Base-by-base conservation (phyloP, 2,329 filamentous ascomycete genomes). In the Xylariaceae sp. region DNA sequence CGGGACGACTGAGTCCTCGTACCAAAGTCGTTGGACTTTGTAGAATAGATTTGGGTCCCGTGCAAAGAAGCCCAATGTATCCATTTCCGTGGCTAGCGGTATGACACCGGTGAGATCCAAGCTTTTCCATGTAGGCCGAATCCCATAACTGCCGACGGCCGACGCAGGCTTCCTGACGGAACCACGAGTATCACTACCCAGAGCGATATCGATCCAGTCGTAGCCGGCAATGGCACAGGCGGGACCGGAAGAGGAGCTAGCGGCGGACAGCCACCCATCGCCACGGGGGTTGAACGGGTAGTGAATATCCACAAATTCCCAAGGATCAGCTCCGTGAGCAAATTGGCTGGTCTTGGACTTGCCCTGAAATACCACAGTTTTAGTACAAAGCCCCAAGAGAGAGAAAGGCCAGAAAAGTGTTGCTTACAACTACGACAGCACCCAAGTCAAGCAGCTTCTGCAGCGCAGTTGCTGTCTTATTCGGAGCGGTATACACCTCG, bases 151-250 rank as follows among this genome's bases (percentile, higher is more conserved):
- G 1, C 64, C 63, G 4, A 58, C 60, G 10, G 60, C 60, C 0
- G 59, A 62, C 1, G 60, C 62, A 2, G 63, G 63, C 12, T 58
- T 53, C 9, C 62, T 44, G 49, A 64, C 61, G 1, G 61, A 62
- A 2, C 56, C 58, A 5, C 61, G 59, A 0, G 64, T 67, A 40
- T 71, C 69, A 11, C 58, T 64, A 2, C 69, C 69, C 40, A 71
- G 64, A 6, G 67, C 64, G 19, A 61, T 62, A 49, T 73, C 70
- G 6, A 73, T 60, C 70, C 70, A 72, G 31, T 66, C 62, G 49
- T 72, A 72, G 1, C 65, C 62, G 9, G 67, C 68, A 1, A 72
- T 56, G 0, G 64, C 57, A 36, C 60, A 63, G 1, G 60, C 66
- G n/a, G 60, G 59, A 0, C 67, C 68, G 1, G 64, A 59, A 0